Evolutionary conservation across 257 asterid genomes (phyloP), one percentile per base, ranked within the genome.

Genomic region (Linderniella brevidens): DNA sequence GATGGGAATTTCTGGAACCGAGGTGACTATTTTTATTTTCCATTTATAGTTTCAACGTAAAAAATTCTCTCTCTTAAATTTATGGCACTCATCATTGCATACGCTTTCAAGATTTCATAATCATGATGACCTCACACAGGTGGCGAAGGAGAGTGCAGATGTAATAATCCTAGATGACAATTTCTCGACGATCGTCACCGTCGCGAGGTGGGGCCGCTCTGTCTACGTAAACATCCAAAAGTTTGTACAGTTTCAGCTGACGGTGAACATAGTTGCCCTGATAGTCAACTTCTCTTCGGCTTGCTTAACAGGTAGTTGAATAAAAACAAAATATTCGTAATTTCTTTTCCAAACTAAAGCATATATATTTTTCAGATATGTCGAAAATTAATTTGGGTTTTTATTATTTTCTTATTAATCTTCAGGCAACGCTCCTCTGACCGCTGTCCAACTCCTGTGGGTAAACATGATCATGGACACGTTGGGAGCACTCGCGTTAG

Each of bases 381-480:
- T 49, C 11, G 39, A 0, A 47, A 51, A 35, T 48, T 9, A 36
- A 44, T 38, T 46, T 19, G 48, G 44, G 18, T 41, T 37, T 11
- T 19, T 16, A 48, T 41, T 9, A 4, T 11, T 7, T 4, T 15
- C 3, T 9, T 54, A 6, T 7, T 56, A n/a, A n/a, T n/a, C n/a
- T 67, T 61, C 77, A 86, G 97, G 97, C 50, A 75, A 51, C 48
- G 84, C 94, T 19, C 97, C 97, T 25, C 86, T 86, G 32, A 86
- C 94, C 12, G 94, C 97, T 19, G 97, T 84, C 62, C 98, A 88
- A 74, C 87, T 84, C 58, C 73, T 88, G 40, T 88, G 98, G 95
- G 95, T 88, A 35, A 88, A 88, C 75, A 84, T 88, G 94, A 88
- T 88, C 42, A 88, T 88, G 98, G 98, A 88, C 50, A 88, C 98